Conservation (phyloP, 164 flowering plant genomes). For the Piper longum region DNA sequence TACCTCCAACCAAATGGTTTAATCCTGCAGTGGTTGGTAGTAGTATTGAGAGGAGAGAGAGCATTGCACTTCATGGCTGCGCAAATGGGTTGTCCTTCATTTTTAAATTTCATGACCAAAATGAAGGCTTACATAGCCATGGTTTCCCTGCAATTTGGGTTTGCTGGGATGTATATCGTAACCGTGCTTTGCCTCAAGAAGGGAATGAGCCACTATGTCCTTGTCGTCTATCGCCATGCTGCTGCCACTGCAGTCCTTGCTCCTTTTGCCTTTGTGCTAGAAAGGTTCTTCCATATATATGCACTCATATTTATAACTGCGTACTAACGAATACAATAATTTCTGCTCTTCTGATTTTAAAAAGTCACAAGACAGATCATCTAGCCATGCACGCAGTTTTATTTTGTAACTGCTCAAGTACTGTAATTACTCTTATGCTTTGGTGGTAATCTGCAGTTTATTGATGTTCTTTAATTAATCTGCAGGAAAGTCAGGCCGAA, state of each 20-base stretch:
- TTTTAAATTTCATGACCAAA: constrained; percentile 10
- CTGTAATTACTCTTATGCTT: too few relatives aligned
- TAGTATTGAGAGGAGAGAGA: not conserved
- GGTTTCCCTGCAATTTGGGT: constrained; percentile 65
- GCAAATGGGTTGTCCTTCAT: not conserved
- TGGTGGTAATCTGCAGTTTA: too few relatives aligned
- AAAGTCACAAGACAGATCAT: not conserved
- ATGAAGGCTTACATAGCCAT: constrained; percentile 61
- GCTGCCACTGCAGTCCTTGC: constrained; percentile 48
- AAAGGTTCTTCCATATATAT: constrained; percentile 26
- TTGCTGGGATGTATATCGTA: constrained; percentile 70
- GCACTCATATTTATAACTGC: not conserved
- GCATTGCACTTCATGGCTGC: not conserved
- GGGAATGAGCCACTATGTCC: constrained; percentile 63
- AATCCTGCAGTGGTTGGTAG: not conserved
- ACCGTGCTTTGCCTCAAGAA: constrained; percentile 44
- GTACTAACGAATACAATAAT: not conserved
- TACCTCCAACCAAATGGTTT: not conserved
- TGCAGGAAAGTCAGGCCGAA: constrained; percentile 69
- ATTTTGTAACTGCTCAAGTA: too few relatives aligned
- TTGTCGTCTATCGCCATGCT: constrained; percentile 64
- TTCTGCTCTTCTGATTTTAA: not conserved
- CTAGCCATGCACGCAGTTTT: too few relatives aligned
- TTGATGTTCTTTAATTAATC: not conserved
- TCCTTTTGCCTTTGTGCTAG: constrained; percentile 68